Percentiles rank a stretch among this genome's conserved stretches.
Conservation (phyloP, 495 filamentous ascomycete species). For the Penicillium antarcticum region DNA sequence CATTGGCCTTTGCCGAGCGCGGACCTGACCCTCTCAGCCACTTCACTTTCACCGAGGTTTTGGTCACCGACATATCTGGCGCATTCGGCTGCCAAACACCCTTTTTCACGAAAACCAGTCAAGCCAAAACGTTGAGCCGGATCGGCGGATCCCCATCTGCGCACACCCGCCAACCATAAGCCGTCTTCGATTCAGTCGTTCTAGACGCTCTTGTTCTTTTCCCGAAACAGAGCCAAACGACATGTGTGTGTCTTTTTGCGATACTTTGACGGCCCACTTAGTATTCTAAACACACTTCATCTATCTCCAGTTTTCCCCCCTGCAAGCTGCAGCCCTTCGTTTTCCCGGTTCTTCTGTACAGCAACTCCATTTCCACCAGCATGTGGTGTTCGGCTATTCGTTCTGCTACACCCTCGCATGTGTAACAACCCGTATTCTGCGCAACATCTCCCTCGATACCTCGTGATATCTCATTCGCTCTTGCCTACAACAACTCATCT, state of each 20-base stretch:
- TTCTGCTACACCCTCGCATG: constrained; percentile 26
- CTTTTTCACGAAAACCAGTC: constrained; percentile 18
- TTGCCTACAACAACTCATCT: constrained; percentile 14
- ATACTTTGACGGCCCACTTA: constrained; percentile 16
- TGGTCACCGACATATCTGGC: constrained; percentile 30
- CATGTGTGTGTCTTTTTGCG: constrained; percentile 17
- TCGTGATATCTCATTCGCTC: constrained; percentile 17
- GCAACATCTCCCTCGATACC: constrained; percentile 21
- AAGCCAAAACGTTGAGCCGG: constrained; percentile 30
- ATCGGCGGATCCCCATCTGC: constrained; percentile 24
- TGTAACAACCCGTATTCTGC: constrained; percentile 38
- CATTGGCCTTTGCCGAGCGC: constrained; percentile 33
- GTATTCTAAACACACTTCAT: constrained; percentile 13
- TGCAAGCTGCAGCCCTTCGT: constrained; percentile 16
- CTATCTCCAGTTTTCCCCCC: constrained; percentile 12
- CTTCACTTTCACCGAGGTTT: constrained; percentile 23
- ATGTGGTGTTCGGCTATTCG: constrained; percentile 45
- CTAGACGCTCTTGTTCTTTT: constrained; percentile 35
- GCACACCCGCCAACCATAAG: constrained; percentile 24
- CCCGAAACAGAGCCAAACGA: constrained; percentile 20
- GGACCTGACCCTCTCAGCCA: constrained; percentile 30
- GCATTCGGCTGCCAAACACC: constrained; percentile 14
- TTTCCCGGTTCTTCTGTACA: constrained; percentile 9
- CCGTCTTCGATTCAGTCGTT: constrained; percentile 21
- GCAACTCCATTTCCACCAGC: constrained; percentile 22